These are phyloP conservation scores for Sporisorium graminicola DNA, from an alignment of 1,284 basidiomycete species.

Conservation along the genomic window DNA sequence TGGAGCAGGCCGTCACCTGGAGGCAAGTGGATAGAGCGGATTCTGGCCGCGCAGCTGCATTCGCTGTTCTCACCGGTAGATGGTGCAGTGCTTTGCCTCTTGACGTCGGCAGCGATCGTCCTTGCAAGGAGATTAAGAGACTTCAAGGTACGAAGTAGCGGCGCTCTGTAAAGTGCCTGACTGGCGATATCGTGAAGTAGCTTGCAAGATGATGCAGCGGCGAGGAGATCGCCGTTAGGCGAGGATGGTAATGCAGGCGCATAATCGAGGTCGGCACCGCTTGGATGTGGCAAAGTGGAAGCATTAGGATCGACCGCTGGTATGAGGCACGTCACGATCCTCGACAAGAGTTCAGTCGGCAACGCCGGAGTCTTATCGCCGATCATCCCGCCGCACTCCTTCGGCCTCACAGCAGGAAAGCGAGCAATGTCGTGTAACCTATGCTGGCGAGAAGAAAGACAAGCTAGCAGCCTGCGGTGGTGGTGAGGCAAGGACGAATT, in stretches of 20 bases:
- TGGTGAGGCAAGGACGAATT: not conserved
- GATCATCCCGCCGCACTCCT: not conserved
- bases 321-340: constrained; percentile 28
- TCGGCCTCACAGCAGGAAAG: not conserved
- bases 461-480: not conserved
- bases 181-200: constrained; percentile 21
- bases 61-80: not conserved
- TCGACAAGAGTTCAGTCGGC: constrained; percentile 34
- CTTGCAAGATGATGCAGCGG: constrained; percentile 15
- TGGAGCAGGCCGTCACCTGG: constrained; percentile 40
- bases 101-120: constrained; percentile 21
- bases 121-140: constrained; percentile 23
- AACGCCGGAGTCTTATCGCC: constrained; percentile 14
- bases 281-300: constrained; percentile 29
- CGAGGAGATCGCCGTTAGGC: constrained; percentile 17
- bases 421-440: not conserved
- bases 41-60: not conserved
- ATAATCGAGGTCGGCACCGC: constrained; percentile 16
- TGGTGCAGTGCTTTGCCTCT: constrained; percentile 1
- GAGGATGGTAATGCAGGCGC: constrained; percentile 15
- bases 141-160: constrained; percentile 28
- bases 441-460: not conserved
- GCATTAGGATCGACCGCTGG: constrained; percentile 21
- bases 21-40: constrained; percentile 31
- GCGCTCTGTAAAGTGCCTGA: constrained; percentile 12